Conservation (phyloP, 2,329 filamentous ascomycete species). For the Aspergillus fijiensis region DNA sequence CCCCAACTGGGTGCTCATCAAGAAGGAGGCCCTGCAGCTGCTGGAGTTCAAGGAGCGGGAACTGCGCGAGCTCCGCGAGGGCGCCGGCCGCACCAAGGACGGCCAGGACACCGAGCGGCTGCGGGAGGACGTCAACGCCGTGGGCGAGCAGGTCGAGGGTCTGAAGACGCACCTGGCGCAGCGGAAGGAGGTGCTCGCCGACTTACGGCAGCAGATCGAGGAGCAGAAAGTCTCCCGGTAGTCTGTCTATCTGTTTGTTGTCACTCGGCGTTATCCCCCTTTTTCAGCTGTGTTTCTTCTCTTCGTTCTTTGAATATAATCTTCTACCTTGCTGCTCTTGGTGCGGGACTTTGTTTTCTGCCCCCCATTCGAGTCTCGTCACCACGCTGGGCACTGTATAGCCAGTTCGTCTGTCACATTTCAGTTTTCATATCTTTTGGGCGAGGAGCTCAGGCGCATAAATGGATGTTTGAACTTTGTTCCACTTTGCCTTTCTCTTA, state of each 20-base stretch:
- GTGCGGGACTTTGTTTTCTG: slow-evolving; percentile 13
- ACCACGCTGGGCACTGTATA: slow-evolving; percentile 22
- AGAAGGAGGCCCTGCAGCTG: slow-evolving; percentile 89
- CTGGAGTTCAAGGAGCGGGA: slow-evolving; percentile 87
- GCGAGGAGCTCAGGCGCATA: slow-evolving; percentile 35
- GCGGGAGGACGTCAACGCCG: slow-evolving; percentile 79
- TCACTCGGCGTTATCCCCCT: background rate
- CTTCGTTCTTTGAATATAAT: slow-evolving; percentile 13
- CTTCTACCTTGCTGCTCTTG: slow-evolving; percentile 11
- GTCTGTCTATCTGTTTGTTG: slow-evolving; percentile 10
- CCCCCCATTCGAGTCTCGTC: slow-evolving; percentile 5
- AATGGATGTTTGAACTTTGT: slow-evolving; percentile 21
- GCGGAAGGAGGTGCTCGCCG: slow-evolving; percentile 72
- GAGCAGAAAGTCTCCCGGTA: slow-evolving; percentile 67
- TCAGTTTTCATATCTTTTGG: slow-evolving; percentile 20
- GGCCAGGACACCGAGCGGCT: slow-evolving; percentile 75
- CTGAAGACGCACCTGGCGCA: slow-evolving; percentile 78
- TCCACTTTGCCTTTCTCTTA: background rate
- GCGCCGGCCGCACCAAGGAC: slow-evolving; percentile 53
- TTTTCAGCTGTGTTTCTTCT: background rate
- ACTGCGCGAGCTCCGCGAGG: slow-evolving; percentile 71
- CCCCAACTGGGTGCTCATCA: slow-evolving; percentile 84
- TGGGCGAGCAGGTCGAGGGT: slow-evolving; percentile 93
- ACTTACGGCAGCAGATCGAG: slow-evolving; percentile 79
- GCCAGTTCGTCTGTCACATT: slow-evolving; percentile 14